A percentile compares a stretch with the other conserved stretches of the same genome.
These are phyloP conservation scores for Aspergillus bombycis DNA, from an alignment of 2,329 filamentous ascomycete genomes.

Conservation along the genomic window DNA sequence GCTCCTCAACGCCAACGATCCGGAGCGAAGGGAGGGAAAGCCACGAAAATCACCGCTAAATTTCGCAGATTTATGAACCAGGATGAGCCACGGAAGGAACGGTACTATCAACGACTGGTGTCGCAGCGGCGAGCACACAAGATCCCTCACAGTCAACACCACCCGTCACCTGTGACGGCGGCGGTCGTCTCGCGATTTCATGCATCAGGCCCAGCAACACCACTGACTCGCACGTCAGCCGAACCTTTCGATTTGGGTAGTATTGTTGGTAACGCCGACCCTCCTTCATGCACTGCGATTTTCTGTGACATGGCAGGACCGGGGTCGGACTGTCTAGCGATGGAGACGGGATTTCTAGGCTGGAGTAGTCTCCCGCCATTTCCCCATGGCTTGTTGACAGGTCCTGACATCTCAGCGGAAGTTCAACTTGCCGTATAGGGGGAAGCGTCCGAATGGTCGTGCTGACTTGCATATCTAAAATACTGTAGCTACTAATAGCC, in stretches of 20 bases:
- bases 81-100: conserved; percentile 29
- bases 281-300: conserved; percentile 27
- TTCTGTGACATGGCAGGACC: conserved; percentile 32
- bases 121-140: conserved; percentile 20
- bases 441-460: background rate
- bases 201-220: conserved; percentile 17
- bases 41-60: conserved; percentile 40
- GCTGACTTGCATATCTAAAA: conserved; percentile 16
- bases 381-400: conserved; percentile 20
- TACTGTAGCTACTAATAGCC: conserved; percentile 11
- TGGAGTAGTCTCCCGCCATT: conserved; percentile 22
- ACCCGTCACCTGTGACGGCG: conserved; percentile 11
- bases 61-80: conserved; percentile 29
- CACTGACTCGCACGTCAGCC: conserved; percentile 19
- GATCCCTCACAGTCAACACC: conserved; percentile 19
- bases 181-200: conserved; percentile 16
- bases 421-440: conserved; percentile 24
- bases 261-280: conserved; percentile 33
- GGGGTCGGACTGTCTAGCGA: conserved; percentile 21
- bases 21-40: conserved; percentile 46
- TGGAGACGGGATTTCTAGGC: conserved; percentile 23
- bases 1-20: conserved; percentile 45
- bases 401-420: conserved; percentile 22
- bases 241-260: conserved; percentile 27
- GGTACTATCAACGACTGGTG: conserved; percentile 18